phyloP scores from a whole-genome alignment of 176 grass and related monocot species.

The Raddia guianensis region DNA sequence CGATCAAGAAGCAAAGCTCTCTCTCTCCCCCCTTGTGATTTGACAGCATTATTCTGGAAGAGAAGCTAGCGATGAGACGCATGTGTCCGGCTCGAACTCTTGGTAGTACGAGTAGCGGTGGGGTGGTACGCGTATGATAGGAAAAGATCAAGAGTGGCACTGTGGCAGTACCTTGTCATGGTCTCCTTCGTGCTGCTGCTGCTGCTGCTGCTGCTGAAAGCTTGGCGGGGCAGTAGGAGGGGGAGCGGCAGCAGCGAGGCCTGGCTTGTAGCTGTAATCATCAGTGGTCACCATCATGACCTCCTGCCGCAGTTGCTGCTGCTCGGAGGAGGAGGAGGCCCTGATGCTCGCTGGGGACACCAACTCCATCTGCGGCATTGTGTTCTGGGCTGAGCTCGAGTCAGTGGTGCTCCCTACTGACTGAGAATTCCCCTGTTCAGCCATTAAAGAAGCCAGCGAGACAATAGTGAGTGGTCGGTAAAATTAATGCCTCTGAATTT shows the following conservation, averaged over 20 bases:
- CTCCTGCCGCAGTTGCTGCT: conserved; percentile 45
- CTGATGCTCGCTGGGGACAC: conserved; percentile 57
- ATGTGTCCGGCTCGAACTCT: conserved; percentile 14
- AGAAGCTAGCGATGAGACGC: conserved; percentile 15
- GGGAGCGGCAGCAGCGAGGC: conserved; percentile 33
- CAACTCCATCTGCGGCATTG: conserved; percentile 71
- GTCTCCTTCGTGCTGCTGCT: conserved; percentile 48
- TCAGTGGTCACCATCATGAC: conserved; percentile 80
- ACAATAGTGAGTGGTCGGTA: conserved; percentile 43
- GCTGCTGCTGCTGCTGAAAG: conserved; percentile 57
- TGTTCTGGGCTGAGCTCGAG: conserved; percentile 86
- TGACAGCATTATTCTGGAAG: conserved; percentile 55
- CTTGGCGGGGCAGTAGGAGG: conserved; percentile 37
- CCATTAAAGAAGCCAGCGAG: conserved; percentile 47
- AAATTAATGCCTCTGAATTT: conserved; percentile 29
- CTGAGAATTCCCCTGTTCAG: conserved; percentile 79
- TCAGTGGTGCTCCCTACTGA: conserved; percentile 84
- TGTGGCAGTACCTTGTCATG: conserved; percentile 62
- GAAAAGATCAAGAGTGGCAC: conserved; percentile 38
- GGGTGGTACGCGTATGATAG: background rate
- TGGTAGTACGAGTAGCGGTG: background rate
- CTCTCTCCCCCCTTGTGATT: conserved; percentile 35
- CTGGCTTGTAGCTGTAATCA: conserved; percentile 70
- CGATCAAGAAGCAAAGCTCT: background rate
- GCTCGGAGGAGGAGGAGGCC: conserved; percentile 51